Percentiles rank a stretch among this genome's conserved stretches.
Evolutionary conservation across 2,329 filamentous ascomycete genomes (phyloP).

Genomic region (Aspergillus quadricinctus): DNA sequence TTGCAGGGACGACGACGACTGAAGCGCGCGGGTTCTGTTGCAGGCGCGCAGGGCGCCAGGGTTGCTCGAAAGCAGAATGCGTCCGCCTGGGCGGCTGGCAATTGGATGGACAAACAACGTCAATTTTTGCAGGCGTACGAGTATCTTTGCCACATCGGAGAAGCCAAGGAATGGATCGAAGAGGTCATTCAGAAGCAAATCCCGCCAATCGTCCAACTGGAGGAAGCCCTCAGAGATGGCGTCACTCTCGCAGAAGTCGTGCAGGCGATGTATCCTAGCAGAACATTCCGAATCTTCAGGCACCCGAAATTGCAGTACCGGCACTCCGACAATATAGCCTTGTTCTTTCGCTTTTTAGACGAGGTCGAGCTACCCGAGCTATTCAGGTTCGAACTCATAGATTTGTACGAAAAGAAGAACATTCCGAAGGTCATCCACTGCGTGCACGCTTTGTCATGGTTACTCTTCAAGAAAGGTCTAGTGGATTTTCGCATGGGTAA

Average conservation of each 20-base stretch:
- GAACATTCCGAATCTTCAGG: constrained; percentile 76
- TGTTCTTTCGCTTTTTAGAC: constrained; percentile 91
- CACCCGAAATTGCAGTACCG: constrained; percentile 82
- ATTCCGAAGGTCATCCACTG: constrained; percentile 99
- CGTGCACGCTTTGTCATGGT: constrained; percentile 93
- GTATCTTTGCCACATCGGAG: constrained; percentile 97
- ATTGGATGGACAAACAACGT: constrained; percentile 99
- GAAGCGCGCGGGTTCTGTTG: constrained; percentile 61
- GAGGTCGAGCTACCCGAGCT: constrained; percentile 90
- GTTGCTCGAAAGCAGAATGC: constrained; percentile 48
- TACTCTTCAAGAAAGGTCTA: constrained; percentile 92
- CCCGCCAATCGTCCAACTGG: constrained; percentile 86
- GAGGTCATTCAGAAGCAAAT: constrained; percentile 80
- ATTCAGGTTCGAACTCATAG: constrained; percentile 94
- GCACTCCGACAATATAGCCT: constrained; percentile 95
- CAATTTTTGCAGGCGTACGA: constrained; percentile 97
- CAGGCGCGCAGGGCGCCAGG: constrained; percentile 44
- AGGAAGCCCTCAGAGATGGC: constrained; percentile 87
- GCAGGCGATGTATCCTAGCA: constrained; percentile 75
- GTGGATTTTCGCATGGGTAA: constrained; percentile 96
- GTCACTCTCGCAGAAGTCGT: constrained; percentile 94
- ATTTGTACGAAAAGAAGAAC: constrained; percentile 99
- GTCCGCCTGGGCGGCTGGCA: constrained; percentile 74
- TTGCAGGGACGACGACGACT: constrained; percentile 78
- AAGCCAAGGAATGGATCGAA: constrained; percentile 99